Evolutionary conservation across 1,284 basidiomycete genomes (phyloP).

Genomic region (Coriolopsis trogii): DNA sequence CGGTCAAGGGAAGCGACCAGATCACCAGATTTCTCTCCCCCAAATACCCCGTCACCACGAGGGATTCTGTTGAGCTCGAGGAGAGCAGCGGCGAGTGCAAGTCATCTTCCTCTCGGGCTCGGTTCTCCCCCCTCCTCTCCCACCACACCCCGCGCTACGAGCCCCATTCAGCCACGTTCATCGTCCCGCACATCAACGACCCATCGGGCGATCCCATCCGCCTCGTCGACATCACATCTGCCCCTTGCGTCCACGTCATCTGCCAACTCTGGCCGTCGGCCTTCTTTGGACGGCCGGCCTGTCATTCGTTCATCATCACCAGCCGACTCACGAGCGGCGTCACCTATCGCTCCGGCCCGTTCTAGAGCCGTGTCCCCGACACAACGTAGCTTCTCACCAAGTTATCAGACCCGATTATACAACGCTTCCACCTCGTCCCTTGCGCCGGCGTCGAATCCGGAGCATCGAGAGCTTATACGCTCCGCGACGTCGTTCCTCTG

Average conservation of each 20-base stretch:
- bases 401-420: constrained; percentile 43
- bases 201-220: constrained; percentile 37
- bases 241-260: constrained; percentile 40
- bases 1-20: constrained; percentile 30
- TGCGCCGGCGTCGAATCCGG: constrained; percentile 43
- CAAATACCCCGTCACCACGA: constrained; percentile 41
- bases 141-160: constrained; percentile 41
- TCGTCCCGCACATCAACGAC: constrained; percentile 35
- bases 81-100: constrained; percentile 42
- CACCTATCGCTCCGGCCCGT: constrained; percentile 32
- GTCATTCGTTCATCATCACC: constrained; percentile 24
- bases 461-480: constrained; percentile 66
- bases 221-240: constrained; percentile 39
- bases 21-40: constrained; percentile 36
- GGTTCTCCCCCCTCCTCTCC: constrained; percentile 37
- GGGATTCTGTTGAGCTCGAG: constrained; percentile 34
- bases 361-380: constrained; percentile 41
- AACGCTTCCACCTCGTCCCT: constrained; percentile 61
- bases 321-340: constrained; percentile 28
- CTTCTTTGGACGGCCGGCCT: constrained; percentile 35
- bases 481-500: constrained; percentile 62
- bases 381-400: constrained; percentile 46
- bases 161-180: constrained; percentile 43
- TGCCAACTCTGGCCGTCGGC: constrained; percentile 28
- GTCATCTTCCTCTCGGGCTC: constrained; percentile 41